phyloP scores from a whole-genome alignment of 805 yeast genomes.

The Yarrowia phangngaensis region DNA sequence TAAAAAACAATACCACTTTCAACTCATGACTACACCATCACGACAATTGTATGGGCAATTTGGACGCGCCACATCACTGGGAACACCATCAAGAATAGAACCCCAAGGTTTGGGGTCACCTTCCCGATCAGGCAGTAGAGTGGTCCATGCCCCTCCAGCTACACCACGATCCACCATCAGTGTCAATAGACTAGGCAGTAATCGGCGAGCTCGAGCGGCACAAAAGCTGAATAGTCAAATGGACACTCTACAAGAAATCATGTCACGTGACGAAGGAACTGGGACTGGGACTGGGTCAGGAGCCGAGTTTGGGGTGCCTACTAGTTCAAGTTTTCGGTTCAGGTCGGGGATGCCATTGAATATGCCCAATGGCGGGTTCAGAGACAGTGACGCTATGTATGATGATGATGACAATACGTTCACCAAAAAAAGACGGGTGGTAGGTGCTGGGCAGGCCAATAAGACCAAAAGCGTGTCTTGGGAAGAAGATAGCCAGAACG shows the following conservation, averaged over 20 bases:
- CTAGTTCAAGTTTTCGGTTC: background rate
- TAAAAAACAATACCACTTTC: background rate
- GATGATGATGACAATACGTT: constrained; percentile 9
- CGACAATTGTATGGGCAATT: background rate
- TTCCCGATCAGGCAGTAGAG: constrained; percentile 3
- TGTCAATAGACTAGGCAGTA: constrained; percentile 7
- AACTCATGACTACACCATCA: background rate
- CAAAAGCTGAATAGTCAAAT: constrained; percentile 1
- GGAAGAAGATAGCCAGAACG: background rate
- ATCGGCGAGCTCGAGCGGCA: background rate
- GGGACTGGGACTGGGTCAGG: too few relatives aligned
- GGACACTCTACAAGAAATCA: constrained; percentile 3
- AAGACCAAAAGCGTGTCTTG: constrained; percentile 1
- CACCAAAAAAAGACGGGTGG: constrained; percentile 1
- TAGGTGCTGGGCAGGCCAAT: background rate
- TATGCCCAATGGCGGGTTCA: constrained; percentile 2
- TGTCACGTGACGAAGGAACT: background rate
- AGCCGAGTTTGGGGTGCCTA: too few relatives aligned
- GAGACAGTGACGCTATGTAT: background rate
- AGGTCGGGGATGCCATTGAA: constrained; percentile 13
- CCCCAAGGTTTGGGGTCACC: constrained; percentile 11
- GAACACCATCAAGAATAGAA: constrained; percentile 10
- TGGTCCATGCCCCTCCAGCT: constrained; percentile 11
- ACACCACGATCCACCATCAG: constrained; percentile 9
- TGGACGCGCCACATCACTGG: background rate